Evolutionary conservation across 202 grass and related monocot genomes (phyloP).

Genomic region (Hordeum pubiflorum): DNA sequence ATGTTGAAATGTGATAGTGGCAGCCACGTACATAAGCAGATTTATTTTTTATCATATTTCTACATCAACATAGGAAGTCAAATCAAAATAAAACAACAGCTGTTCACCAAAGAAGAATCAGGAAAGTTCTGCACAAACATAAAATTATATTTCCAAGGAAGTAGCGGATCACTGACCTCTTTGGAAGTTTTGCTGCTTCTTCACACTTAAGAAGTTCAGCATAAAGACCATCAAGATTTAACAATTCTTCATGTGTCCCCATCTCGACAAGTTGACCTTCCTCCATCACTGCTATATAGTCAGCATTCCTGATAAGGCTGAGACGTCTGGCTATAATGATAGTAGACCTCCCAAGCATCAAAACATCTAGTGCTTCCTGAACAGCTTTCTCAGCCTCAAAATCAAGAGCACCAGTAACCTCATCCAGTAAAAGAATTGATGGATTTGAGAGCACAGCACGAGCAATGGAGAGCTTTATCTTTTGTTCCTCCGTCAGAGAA

Average conservation of each 20-base stretch:
- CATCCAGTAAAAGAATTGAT: slow-evolving; percentile 85
- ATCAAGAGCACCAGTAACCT: slow-evolving; percentile 95
- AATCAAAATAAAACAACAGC: neutral
- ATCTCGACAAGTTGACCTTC: slow-evolving; percentile 96
- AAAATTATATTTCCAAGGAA: neutral
- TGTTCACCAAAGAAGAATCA: neutral
- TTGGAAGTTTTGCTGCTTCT: slow-evolving; percentile 85
- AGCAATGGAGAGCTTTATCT: slow-evolving; percentile 97
- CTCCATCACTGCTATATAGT: slow-evolving; percentile 98
- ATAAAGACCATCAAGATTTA: slow-evolving; percentile 87
- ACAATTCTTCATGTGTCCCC: slow-evolving; percentile 94
- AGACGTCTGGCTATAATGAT: slow-evolving; percentile 95
- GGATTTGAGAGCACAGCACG: slow-evolving; percentile 96
- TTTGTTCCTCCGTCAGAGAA: slow-evolving; percentile 82
- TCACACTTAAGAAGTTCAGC: slow-evolving; percentile 87
- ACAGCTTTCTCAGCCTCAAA: slow-evolving; percentile 94
- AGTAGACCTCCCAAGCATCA: slow-evolving; percentile 88
- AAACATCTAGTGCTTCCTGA: slow-evolving; percentile 83
- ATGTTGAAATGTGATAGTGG: neutral
- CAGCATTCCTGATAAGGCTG: slow-evolving; percentile 93
- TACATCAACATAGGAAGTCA: neutral
- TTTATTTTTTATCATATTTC: neutral
- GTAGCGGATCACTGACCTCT: slow-evolving; percentile 45
- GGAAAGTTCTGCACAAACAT: neutral
- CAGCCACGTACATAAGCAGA: neutral